A percentile compares a stretch with the other conserved stretches of the same genome.
Conservation (phyloP, 208 protist species). For the Tetramitus jugosus region DNA sequence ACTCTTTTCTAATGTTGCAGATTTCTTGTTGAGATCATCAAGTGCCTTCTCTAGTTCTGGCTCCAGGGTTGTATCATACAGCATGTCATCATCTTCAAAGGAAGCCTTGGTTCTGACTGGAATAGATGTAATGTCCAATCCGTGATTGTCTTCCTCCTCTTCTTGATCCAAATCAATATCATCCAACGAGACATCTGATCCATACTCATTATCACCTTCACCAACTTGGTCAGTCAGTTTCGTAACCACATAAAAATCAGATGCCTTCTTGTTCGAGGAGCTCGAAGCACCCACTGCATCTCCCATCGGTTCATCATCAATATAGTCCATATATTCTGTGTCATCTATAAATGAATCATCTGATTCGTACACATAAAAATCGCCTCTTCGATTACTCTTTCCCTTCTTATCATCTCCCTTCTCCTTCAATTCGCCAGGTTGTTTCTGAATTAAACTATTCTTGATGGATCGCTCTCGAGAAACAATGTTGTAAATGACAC, state of each 20-base stretch:
- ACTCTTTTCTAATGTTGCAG: neutral
- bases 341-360: conserved; percentile 20
- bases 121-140: neutral
- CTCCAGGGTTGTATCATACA: neutral
- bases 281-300: neutral
- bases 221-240: neutral
- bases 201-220: neutral
- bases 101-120: neutral
- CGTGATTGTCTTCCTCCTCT: neutral
- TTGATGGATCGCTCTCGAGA: neutral
- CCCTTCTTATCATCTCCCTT: neutral
- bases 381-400: neutral
- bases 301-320: too few species aligned
- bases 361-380: neutral
- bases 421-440: neutral
- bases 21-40: neutral
- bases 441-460: neutral
- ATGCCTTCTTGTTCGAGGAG: neutral
- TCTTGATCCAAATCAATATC: neutral
- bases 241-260: neutral
- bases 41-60: conserved; percentile 1
- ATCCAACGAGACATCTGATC: neutral
- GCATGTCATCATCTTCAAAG: neutral
- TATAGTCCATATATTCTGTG: neutral
- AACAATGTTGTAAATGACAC: neutral